phyloP scores from a whole-genome alignment of 2,329 filamentous ascomycete species.

The Dactylellina cionopaga region DNA sequence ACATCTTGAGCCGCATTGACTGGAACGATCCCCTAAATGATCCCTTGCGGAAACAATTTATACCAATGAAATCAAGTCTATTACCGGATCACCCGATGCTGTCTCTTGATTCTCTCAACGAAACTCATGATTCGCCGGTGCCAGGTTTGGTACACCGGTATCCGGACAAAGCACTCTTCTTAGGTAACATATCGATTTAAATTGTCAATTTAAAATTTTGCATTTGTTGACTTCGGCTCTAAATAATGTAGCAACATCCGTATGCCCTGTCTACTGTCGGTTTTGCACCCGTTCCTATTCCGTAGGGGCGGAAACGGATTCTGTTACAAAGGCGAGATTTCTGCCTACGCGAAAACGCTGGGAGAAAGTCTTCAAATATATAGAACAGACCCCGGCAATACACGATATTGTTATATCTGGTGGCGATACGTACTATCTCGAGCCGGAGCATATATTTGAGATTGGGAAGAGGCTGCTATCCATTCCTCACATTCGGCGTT shows the following conservation, averaged over 20 bases:
- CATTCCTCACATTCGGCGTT: constrained; percentile 69
- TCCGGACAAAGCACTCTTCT: constrained; percentile 70
- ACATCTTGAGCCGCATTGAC: constrained; percentile 69
- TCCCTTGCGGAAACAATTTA: constrained; percentile 70
- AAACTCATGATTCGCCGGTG: constrained; percentile 68
- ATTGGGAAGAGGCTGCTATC: constrained; percentile 69
- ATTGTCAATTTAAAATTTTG: not conserved
- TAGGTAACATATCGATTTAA: constrained; percentile 63
- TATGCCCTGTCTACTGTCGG: constrained; percentile 72
- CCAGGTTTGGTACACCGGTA: constrained; percentile 72
- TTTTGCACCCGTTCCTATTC: constrained; percentile 72
- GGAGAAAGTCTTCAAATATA: constrained; percentile 69
- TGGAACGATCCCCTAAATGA: constrained; percentile 70
- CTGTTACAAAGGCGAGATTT: constrained; percentile 64
- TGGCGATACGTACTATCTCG: constrained; percentile 70
- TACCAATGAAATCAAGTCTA: constrained; percentile 68
- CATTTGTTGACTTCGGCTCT: not conserved
- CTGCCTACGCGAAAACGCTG: constrained; percentile 64
- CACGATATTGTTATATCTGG: constrained; percentile 72
- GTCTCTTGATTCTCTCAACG: constrained; percentile 70
- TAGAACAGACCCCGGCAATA: constrained; percentile 65
- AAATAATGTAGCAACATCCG: constrained; percentile 65
- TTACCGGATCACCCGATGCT: constrained; percentile 67
- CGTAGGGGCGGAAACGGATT: constrained; percentile 68
- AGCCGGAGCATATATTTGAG: constrained; percentile 65